Evolutionary conservation across 331 rosid genomes (phyloP).

Genomic region (Arachis monticola): DNA sequence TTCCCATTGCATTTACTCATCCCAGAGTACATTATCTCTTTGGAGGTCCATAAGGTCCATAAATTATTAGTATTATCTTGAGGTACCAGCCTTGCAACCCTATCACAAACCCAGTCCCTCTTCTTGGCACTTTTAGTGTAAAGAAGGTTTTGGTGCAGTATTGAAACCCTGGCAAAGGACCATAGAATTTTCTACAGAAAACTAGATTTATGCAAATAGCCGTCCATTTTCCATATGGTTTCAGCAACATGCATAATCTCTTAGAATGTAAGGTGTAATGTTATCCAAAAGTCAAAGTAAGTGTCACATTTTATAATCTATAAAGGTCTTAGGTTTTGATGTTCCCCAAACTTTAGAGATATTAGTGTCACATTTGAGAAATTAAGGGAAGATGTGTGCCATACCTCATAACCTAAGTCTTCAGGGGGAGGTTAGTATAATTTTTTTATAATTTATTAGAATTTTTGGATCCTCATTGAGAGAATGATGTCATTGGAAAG

Average conservation of each 20-base stretch:
- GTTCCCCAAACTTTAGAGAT: background rate
- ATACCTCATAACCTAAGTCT: no score
- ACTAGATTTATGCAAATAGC: background rate
- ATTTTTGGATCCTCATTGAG: background rate
- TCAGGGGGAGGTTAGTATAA: no score
- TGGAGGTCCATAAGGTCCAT: background rate
- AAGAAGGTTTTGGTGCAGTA: background rate
- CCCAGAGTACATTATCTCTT: background rate
- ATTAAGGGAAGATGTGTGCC: background rate
- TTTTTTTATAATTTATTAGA: background rate
- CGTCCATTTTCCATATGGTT: background rate
- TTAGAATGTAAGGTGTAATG: background rate
- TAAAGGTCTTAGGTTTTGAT: background rate
- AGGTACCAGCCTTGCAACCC: background rate
- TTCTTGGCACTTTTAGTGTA: background rate
- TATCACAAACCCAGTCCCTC: background rate
- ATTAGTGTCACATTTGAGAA: background rate
- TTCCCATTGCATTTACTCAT: background rate
- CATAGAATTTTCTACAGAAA: background rate
- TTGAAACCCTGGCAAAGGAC: background rate
- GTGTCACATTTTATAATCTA: background rate
- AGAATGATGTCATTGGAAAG: background rate
- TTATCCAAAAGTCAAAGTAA: background rate
- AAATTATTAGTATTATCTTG: background rate
- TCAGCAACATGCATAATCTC: background rate